Evolutionary conservation across 2,329 filamentous ascomycete species (phyloP).

Genomic region (Beauveria medogensis): DNA sequence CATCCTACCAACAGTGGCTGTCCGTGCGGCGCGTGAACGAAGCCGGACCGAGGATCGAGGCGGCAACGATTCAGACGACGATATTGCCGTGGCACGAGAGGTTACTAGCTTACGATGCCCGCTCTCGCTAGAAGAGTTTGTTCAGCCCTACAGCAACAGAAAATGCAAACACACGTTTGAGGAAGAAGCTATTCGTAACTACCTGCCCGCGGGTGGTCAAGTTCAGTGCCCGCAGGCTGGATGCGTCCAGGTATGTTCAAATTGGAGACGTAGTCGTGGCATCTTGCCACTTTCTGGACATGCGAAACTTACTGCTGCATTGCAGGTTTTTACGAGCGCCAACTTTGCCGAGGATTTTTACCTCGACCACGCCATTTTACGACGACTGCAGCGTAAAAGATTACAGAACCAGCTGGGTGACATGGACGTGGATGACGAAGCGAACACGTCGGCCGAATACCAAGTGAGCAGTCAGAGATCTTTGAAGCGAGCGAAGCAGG

Average conservation of each 20-base stretch:
- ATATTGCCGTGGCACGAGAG: constrained; percentile 58
- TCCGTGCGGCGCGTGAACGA: constrained; percentile 5
- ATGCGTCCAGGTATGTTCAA: constrained; percentile 45
- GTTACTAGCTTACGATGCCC: constrained; percentile 62
- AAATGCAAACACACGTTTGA: constrained; percentile 70
- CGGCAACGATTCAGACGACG: constrained; percentile 52
- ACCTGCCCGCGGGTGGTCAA: constrained; percentile 33
- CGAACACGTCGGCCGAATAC: constrained; percentile 14
- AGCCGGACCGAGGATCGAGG: constrained; percentile 19
- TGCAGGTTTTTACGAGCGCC: constrained; percentile 37
- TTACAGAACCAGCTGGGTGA: constrained; percentile 32
- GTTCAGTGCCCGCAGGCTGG: constrained; percentile 58
- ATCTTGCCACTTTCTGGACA: not conserved
- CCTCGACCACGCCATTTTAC: constrained; percentile 46
- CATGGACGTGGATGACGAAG: constrained; percentile 31
- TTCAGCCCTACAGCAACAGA: constrained; percentile 56
- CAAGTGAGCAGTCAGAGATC: not conserved
- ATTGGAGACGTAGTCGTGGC: not conserved
- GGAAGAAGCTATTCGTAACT: constrained; percentile 52
- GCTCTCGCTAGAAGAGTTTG: constrained; percentile 55
- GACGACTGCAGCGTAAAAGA: constrained; percentile 48
- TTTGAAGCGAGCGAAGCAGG: not conserved
- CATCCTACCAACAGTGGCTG: constrained; percentile 22
- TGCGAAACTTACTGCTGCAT: not conserved
- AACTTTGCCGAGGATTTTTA: constrained; percentile 41